Evolutionary conservation across 164 flowering plant species (phyloP).

Genomic region (Nymphaea thermarum): DNA sequence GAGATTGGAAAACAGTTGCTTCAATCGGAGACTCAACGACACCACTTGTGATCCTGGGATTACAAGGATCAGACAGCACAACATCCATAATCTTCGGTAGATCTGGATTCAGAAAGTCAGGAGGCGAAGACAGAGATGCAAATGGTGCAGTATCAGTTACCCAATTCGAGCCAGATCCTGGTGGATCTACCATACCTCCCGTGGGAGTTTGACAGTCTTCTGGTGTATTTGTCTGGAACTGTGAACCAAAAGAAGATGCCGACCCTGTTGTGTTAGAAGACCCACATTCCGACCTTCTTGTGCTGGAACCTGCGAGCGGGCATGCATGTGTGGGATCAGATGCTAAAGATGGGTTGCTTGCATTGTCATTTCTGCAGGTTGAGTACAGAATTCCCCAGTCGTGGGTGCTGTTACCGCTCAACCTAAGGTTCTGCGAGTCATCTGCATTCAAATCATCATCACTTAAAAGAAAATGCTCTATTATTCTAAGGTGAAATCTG

Average conservation of each 20-base stretch:
- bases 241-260: conserved; percentile 5
- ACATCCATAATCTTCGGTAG: conserved; percentile 3
- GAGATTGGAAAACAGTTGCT: conserved; percentile 16
- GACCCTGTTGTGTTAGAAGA: conserved; percentile 2
- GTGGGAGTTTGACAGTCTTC: neutral
- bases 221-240: neutral
- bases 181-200: neutral
- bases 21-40: conserved; percentile 16
- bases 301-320: no score
- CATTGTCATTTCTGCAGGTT: no score
- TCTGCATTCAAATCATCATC: conserved; percentile 3
- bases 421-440: conserved; percentile 5
- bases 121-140: neutral
- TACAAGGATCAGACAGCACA: conserved; percentile 10
- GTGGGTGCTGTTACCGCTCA: no score
- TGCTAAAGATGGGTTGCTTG: no score
- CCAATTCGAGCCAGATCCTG: no score
- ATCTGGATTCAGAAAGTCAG: conserved; percentile 11
- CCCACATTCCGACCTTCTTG: no score
- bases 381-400: no score
- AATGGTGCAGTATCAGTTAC: neutral
- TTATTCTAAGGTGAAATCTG: conserved; percentile 1
- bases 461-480: conserved; percentile 8
- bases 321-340: no score
- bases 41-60: conserved; percentile 3